Conservation (phyloP, 1,284 basidiomycete genomes). For the Paramarasmius palmivorus region DNA sequence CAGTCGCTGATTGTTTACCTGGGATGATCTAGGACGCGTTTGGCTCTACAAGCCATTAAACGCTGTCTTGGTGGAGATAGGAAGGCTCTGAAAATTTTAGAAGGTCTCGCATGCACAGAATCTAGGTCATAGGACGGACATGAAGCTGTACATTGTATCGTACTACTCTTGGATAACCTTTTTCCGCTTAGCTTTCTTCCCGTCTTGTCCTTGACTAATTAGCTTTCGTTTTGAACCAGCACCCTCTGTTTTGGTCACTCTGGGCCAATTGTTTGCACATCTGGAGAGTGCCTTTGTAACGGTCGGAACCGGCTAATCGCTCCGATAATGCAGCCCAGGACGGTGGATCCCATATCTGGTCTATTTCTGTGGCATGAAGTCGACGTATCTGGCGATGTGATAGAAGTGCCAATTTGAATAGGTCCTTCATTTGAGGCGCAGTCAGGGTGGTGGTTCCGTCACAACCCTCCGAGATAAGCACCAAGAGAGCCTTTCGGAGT, state of each 20-base stretch:
- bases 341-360: slow-evolving; percentile 34
- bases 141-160: slow-evolving; percentile 13
- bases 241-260: slow-evolving; percentile 19
- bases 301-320: slow-evolving; percentile 32
- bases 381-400: slow-evolving; percentile 67
- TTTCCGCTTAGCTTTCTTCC: slow-evolving; percentile 44
- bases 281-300: slow-evolving; percentile 31
- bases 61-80: background rate
- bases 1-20: background rate
- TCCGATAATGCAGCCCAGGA: slow-evolving; percentile 36
- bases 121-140: slow-evolving; percentile 11
- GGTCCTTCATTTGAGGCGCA: slow-evolving; percentile 74
- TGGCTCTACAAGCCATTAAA: background rate
- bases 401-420: slow-evolving; percentile 73
- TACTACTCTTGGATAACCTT: slow-evolving; percentile 12
- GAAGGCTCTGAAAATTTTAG: slow-evolving; percentile 16
- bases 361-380: slow-evolving; percentile 28
- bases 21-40: slow-evolving; percentile 24
- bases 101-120: slow-evolving; percentile 15
- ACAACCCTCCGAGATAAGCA: slow-evolving; percentile 53
- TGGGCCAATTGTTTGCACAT: slow-evolving; percentile 17
- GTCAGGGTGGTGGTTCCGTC: slow-evolving; percentile 51
- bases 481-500: slow-evolving; percentile 53
- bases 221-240: slow-evolving; percentile 42
- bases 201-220: slow-evolving; percentile 30